Conservation (phyloP, 352 stramenopile genomes). For the Phytophthora quininea region DNA sequence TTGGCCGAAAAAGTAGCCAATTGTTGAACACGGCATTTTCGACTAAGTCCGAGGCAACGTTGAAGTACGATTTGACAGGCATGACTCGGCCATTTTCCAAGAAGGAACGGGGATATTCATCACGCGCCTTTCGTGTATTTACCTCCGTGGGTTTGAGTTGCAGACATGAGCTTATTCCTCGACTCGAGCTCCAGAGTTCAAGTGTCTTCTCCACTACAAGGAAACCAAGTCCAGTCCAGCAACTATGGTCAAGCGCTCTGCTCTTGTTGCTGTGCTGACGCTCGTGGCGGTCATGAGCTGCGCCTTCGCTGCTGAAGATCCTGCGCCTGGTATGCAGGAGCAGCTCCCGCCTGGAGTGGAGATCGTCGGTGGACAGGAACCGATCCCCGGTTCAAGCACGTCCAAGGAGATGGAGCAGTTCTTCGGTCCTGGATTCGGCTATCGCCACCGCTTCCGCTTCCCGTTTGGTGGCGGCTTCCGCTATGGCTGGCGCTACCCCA, state of each 20-base stretch:
- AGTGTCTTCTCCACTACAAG: not conserved
- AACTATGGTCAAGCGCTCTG: not conserved
- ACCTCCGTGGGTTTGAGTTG: not conserved
- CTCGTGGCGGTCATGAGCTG: not conserved
- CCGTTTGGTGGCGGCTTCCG: conserved; percentile 31
- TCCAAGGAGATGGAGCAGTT: conserved; percentile 9
- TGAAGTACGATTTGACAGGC: not conserved
- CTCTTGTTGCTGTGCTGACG: not conserved
- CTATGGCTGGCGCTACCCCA: conserved; percentile 53
- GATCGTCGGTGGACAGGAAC: conserved; percentile 19
- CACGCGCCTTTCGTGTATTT: too few relatives aligned
- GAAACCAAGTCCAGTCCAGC: not conserved
- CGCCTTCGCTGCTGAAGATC: not conserved
- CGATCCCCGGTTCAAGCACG: conserved; percentile 4
- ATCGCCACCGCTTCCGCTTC: conserved; percentile 41
- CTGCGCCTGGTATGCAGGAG: not conserved
- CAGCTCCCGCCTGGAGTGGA: conserved; percentile 17
- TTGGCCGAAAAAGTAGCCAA: not conserved
- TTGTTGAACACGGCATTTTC: not conserved
- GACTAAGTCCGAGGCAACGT: too few relatives aligned
- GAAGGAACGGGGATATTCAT: not conserved
- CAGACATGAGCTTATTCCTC: not conserved
- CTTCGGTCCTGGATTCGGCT: conserved; percentile 17
- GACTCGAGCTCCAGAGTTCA: not conserved
- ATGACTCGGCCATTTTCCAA: not conserved